Evolutionary conservation across 768 basidiomycete species (phyloP), one percentile per base, ranked within the genome.

Genomic region (Porphyrellus cyaneotinctus): DNA sequence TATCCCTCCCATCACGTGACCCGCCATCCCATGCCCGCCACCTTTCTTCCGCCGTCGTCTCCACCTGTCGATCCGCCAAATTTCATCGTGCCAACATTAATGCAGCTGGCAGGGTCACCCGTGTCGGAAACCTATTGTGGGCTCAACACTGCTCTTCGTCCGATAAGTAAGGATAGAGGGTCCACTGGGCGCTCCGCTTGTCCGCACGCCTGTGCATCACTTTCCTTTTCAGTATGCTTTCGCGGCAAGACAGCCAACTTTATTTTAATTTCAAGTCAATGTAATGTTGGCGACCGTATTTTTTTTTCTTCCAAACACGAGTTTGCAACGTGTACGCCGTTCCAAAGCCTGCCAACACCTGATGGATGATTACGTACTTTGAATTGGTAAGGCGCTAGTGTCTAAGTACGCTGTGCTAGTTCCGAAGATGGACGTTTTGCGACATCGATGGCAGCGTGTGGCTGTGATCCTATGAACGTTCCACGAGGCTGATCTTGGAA

Each of bases 401-500:
- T 24, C 39, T 24, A 20, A 9, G 18, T 14, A 14, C 33, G 50
- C 38, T 32, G 32, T 48, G 46, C 38, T 39, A 23, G 12, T n/a
- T 26, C 17, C 18, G 26, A 35, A 43, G n/a, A n/a, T 44, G 55
- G 30, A 28, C 23, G 33, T 41, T 45, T 32, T n/a, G n/a, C n/a
- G n/a, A n/a, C n/a, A 37, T 47, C 23, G 43, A 35, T 46, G 47
- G 54, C 24, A 37, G 17, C 22, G n/a, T n/a, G 62, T 59, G 65
- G 64, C 64, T 57, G 60, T 66, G 39, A 47, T 20, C 57, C 57
- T 67, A 67, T 47, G 49, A 62, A 59, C n/a, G 18, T 15, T 11
- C 8, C 63, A 62, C 33, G 63, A 54, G 58, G 58, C 53, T n/a
- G 26, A 9, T 28, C 23, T 44, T 59, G 57, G 65, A 47, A 52